Conservation (phyloP, 2,329 filamentous ascomycete species). For the Neurospora sp. region DNA sequence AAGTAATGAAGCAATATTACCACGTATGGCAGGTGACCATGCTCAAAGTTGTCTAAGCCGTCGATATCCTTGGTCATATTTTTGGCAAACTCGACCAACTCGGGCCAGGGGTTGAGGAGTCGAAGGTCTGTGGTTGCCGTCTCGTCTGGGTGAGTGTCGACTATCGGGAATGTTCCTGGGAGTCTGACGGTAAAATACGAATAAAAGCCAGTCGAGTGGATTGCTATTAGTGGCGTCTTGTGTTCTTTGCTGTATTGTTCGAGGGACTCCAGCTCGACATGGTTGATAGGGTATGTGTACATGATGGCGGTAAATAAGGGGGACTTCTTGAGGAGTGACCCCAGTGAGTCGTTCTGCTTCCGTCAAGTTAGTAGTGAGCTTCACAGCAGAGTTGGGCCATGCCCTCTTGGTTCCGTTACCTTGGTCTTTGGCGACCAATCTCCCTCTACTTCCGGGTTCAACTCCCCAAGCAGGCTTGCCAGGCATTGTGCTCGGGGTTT, state of each 20-base stretch:
- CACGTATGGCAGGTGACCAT: conserved; percentile 86
- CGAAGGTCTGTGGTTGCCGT: conserved; percentile 78
- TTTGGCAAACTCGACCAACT: conserved; percentile 57
- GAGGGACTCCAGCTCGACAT: conserved; percentile 34
- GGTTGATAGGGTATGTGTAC: conserved; percentile 40
- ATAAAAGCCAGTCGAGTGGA: conserved; percentile 89
- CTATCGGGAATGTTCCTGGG: conserved; percentile 75
- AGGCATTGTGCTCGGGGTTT: conserved; percentile 70
- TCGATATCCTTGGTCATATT: conserved; percentile 62
- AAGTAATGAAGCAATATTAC: conserved; percentile 76
- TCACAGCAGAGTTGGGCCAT: neutral
- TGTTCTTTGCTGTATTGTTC: conserved; percentile 40
- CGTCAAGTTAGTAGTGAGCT: conserved; percentile 7
- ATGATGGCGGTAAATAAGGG: conserved; percentile 43
- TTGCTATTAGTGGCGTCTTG: conserved; percentile 65
- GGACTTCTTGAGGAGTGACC: conserved; percentile 31
- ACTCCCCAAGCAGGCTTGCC: conserved; percentile 66
- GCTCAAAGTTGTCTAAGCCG: conserved; percentile 63
- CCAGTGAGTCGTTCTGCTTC: conserved; percentile 27
- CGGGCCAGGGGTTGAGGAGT: conserved; percentile 76
- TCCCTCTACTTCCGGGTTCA: conserved; percentile 87
- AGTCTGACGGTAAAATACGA: conserved; percentile 76
- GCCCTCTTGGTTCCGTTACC: conserved; percentile 22
- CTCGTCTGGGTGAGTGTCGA: conserved; percentile 90
- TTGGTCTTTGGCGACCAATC: conserved; percentile 50